Evolutionary conservation across 345 rosid species (phyloP).

Genomic region (Pistacia integerrima): DNA sequence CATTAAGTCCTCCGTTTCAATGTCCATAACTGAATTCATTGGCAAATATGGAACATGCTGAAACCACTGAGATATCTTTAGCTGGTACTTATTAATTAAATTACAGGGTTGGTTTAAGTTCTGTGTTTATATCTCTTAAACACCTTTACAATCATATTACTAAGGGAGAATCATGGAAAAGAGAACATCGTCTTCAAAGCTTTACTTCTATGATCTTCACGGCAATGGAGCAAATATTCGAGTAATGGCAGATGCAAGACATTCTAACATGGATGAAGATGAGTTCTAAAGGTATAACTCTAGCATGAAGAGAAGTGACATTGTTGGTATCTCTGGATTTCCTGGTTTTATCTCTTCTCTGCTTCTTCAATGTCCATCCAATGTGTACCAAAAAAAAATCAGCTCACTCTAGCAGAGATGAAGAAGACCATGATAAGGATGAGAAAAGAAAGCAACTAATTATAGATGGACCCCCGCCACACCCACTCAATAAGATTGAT

Average conservation of each 20-base stretch:
- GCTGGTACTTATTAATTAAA: neutral
- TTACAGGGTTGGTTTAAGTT: neutral
- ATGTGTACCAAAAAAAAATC: too few relatives aligned
- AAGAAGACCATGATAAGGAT: too few relatives aligned
- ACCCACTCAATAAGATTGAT: too few relatives aligned
- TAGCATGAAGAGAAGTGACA: neutral
- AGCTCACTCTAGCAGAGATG: too few relatives aligned
- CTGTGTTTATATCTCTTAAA: neutral
- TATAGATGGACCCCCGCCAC: constrained; percentile 52
- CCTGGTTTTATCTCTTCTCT: neutral
- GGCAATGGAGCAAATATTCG: neutral
- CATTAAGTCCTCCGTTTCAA: neutral
- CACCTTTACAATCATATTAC: neutral
- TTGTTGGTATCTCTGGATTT: constrained; percentile 13
- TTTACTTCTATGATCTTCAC: constrained; percentile 9
- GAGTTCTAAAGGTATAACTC: constrained; percentile 2
- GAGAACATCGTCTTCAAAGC: constrained; percentile 3
- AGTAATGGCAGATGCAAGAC: constrained; percentile 10
- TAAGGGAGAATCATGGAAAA: constrained; percentile 1
- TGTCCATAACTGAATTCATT: neutral
- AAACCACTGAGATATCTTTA: constrained; percentile 3
- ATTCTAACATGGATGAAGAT: constrained; percentile 3
- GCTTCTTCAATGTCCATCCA: too few relatives aligned
- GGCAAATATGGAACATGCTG: constrained; percentile 1
- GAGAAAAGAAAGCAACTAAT: neutral